Conservation (phyloP, 2,329 filamentous ascomycete genomes). For the Elsinoe ampelina region DNA sequence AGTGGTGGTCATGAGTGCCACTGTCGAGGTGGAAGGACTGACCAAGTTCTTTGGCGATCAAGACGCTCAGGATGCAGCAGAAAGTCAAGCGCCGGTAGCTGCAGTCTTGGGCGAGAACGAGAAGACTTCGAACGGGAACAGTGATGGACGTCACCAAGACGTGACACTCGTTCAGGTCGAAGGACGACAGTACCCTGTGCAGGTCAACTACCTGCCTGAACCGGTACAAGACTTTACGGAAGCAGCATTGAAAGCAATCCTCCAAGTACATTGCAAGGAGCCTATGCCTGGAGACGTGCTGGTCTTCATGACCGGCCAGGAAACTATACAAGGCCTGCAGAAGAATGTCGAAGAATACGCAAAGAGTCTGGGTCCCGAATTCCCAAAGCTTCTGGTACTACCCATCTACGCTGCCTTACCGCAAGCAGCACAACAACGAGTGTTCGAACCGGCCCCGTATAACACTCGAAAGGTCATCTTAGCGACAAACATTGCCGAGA, state of each 20-base stretch:
- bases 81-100: constrained; percentile 19
- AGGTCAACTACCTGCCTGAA: constrained; percentile 61
- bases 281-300: constrained; percentile 90
- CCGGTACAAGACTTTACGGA: constrained; percentile 77
- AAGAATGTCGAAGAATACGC: constrained; percentile 74
- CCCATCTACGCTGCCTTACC: constrained; percentile 87
- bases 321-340: constrained; percentile 78
- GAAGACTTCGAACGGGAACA: not conserved
- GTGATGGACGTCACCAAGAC: not conserved
- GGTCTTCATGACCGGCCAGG: constrained; percentile 85
- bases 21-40: constrained; percentile 75
- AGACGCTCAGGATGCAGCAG: constrained; percentile 17
- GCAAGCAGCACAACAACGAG: constrained; percentile 73
- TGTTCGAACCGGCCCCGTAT: constrained; percentile 66
- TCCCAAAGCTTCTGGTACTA: constrained; percentile 62
- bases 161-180: constrained; percentile 60
- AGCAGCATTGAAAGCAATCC: constrained; percentile 68
- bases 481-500: constrained; percentile 97
- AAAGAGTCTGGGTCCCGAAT: constrained; percentile 58
- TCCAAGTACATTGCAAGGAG: constrained; percentile 78
- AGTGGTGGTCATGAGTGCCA: constrained; percentile 94
- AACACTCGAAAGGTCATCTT: constrained; percentile 83
- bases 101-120: not conserved
- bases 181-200: constrained; percentile 79
- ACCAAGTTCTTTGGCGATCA: constrained; percentile 57